Conservation (phyloP, 2,329 filamentous ascomycete species). For the Epicoccum sorghinum region DNA sequence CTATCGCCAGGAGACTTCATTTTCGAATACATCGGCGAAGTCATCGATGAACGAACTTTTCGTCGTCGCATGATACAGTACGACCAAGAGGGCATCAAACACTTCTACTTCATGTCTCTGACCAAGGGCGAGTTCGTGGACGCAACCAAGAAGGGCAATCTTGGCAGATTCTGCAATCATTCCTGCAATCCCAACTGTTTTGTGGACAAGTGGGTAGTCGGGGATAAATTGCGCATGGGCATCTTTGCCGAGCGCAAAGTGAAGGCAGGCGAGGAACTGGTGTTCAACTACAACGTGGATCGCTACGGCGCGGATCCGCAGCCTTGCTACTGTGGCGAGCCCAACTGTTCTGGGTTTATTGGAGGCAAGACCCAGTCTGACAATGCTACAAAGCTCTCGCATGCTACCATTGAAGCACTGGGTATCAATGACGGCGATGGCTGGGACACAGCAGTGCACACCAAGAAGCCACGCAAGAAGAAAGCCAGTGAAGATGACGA, state of each 20-base stretch:
- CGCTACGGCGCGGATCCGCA: constrained; percentile 96
- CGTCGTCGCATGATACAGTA: constrained; percentile 90
- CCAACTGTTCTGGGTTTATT: constrained; percentile 94
- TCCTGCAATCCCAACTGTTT: constrained; percentile 99
- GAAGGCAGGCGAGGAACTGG: constrained; percentile 87
- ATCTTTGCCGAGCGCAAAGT: constrained; percentile 91
- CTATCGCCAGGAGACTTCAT: constrained; percentile 88
- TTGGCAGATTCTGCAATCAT: constrained; percentile 97
- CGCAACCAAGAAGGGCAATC: constrained; percentile 93
- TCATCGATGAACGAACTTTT: constrained; percentile 92
- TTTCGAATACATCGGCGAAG: constrained; percentile 97
- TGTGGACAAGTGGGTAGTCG: constrained; percentile 99
- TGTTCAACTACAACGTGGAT: constrained; percentile 99
- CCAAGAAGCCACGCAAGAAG: constrained; percentile 92
- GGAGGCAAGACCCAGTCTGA: constrained; percentile 98
- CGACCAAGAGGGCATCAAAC: constrained; percentile 94
- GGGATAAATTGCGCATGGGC: constrained; percentile 96
- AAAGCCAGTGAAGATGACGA: constrained; percentile 90
- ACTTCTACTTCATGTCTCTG: constrained; percentile 99
- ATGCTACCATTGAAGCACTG: constrained; percentile 89
- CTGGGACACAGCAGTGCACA: constrained; percentile 89
- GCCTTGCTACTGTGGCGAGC: constrained; percentile 93
- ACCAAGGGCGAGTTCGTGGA: constrained; percentile 97
- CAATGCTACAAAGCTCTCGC: constrained; percentile 87
- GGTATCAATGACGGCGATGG: constrained; percentile 91